Percentiles rank a stretch among this genome's conserved stretches.
These are phyloP conservation scores for Wickerhamomyces xylosicus DNA, from an alignment of 805 yeast species.

Conservation along the genomic window DNA sequence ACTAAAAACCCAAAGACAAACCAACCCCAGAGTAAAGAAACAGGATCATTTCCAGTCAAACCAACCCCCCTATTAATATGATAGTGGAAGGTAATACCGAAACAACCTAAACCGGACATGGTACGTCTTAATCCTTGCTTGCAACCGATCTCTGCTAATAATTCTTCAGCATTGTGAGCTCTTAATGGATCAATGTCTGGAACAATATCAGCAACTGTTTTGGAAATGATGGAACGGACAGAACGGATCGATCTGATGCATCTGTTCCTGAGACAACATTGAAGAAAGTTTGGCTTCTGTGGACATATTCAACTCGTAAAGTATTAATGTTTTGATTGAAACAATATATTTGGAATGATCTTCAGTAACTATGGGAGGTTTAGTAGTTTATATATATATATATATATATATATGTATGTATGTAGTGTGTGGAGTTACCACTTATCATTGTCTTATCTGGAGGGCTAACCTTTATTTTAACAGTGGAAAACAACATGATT, in stretches of 20 bases:
- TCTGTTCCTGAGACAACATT: not conserved
- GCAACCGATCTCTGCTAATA: constrained; percentile 38
- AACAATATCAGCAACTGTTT: constrained; percentile 6
- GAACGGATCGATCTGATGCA: constrained; percentile 2
- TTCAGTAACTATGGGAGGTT: no score
- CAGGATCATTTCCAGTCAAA: constrained; percentile 43
- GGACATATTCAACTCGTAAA: no score
- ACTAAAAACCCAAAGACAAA: constrained; percentile 43
- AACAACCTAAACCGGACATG: constrained; percentile 47
- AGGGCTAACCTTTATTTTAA: no score
- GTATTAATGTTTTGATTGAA: no score
- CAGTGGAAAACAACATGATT: no score
- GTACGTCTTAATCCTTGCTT: constrained; percentile 52
- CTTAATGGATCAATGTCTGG: constrained; percentile 15
- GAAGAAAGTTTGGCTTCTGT: not conserved
- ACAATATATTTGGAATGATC: no score
- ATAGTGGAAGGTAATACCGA: constrained; percentile 59
- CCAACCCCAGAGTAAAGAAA: constrained; percentile 60
- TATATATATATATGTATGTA: no score
- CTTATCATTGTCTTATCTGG: no score
- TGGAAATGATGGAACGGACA: constrained; percentile 5
- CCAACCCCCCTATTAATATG: constrained; percentile 37
- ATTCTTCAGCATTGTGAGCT: constrained; percentile 7
- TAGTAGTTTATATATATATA: no score
- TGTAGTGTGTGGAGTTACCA: no score